A percentile compares a stretch with the other conserved stretches of the same genome.
These are phyloP conservation scores for Podaxis sp. DNA, from an alignment of 768 basidiomycete genomes.

Conservation along the genomic window DNA sequence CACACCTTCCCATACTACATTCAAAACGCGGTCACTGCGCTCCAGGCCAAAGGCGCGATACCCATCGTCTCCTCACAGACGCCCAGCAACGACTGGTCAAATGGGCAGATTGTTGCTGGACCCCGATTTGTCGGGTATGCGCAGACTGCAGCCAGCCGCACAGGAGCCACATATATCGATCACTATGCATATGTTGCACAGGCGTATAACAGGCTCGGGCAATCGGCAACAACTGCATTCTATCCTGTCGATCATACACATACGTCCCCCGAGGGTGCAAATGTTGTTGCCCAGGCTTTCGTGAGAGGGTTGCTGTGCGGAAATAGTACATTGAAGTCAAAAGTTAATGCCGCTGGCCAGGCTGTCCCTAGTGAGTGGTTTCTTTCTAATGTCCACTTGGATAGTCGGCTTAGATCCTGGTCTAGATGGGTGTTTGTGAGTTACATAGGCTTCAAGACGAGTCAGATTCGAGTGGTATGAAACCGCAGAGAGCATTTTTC, in stretches of 20 bases:
- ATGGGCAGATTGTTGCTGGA: conserved; percentile 32
- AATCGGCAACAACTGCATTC: conserved; percentile 36
- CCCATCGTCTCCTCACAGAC: conserved; percentile 50
- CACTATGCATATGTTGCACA: conserved; percentile 47
- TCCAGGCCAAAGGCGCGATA: conserved; percentile 46
- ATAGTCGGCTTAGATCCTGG: background rate
- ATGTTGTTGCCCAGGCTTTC: conserved; percentile 48
- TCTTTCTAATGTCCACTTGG: background rate
- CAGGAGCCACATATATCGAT: conserved; percentile 41
- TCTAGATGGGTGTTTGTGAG: conserved; percentile 17
- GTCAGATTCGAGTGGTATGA: background rate
- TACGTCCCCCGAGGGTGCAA: conserved; percentile 43
- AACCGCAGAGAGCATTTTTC: no score
- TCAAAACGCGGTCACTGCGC: conserved; percentile 39
- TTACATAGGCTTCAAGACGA: background rate
- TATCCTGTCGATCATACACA: conserved; percentile 50
- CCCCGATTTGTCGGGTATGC: conserved; percentile 48
- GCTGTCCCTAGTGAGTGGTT: conserved; percentile 34
- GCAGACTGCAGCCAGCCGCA: conserved; percentile 34
- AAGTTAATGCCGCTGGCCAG: conserved; percentile 36
- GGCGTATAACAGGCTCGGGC: conserved; percentile 39
- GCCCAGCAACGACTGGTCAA: conserved; percentile 44
- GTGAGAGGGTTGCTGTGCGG: conserved; percentile 45
- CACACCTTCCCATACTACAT: conserved; percentile 49
- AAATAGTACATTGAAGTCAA: conserved; percentile 30